phyloP scores from a whole-genome alignment of 768 basidiomycete genomes.

The Coprinellus micaceus region DNA sequence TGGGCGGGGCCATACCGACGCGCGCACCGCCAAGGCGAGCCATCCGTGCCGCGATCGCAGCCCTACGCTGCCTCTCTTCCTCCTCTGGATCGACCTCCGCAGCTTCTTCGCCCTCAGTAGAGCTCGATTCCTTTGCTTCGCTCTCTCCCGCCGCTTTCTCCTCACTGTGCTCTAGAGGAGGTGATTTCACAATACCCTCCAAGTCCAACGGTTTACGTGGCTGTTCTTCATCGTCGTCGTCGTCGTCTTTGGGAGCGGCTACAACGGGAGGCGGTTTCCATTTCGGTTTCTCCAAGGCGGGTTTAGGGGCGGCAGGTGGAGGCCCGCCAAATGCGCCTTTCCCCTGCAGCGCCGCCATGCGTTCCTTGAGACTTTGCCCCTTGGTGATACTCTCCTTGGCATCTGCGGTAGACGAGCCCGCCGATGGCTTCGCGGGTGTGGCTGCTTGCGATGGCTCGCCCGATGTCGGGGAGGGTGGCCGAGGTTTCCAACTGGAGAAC shows the following conservation, averaged over 20 bases:
- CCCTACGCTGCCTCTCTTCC: slow-evolving; percentile 74
- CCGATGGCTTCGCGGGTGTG: slow-evolving; percentile 19
- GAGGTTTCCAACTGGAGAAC: slow-evolving; percentile 68
- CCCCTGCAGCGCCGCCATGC: slow-evolving; percentile 92
- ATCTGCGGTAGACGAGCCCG: slow-evolving; percentile 77
- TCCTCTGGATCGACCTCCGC: slow-evolving; percentile 51
- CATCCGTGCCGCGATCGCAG: slow-evolving; percentile 90
- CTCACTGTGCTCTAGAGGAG: slow-evolving; percentile 15
- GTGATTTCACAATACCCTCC: slow-evolving; percentile 28
- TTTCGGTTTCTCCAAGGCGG: slow-evolving; percentile 67
- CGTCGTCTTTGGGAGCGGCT: slow-evolving; percentile 44
- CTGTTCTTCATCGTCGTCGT: slow-evolving; percentile 25
- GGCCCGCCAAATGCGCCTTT: slow-evolving; percentile 74
- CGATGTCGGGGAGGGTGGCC: slow-evolving; percentile 46
- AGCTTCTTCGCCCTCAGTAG: slow-evolving; percentile 26
- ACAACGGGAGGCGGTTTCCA: slow-evolving; percentile 79
- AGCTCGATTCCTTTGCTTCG: slow-evolving; percentile 4
- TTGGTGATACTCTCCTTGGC: slow-evolving; percentile 83
- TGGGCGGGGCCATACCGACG: slow-evolving; percentile 76
- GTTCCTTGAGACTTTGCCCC: slow-evolving; percentile 80
- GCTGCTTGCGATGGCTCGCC: slow-evolving; percentile 17
- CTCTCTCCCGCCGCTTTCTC: slow-evolving; percentile 14
- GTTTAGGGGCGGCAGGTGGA: slow-evolving; percentile 50
- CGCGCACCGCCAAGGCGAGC: slow-evolving; percentile 85
- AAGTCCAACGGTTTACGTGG: not conserved